Evolutionary conservation across 495 filamentous ascomycete species (phyloP), one percentile per base, ranked within the genome.

Genomic region (Xylona heveae): DNA sequence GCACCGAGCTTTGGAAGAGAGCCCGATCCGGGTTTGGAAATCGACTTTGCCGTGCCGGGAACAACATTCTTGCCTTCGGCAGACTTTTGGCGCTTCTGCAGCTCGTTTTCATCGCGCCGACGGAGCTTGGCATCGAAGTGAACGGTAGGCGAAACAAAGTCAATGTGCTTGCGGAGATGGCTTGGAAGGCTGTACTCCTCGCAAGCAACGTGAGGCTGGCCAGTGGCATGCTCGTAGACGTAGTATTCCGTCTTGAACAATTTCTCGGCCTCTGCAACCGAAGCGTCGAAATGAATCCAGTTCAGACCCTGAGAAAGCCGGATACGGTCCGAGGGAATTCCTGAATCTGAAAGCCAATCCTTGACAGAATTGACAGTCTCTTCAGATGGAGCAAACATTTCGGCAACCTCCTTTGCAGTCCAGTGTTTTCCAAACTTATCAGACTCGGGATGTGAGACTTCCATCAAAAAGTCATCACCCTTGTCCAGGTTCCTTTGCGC

Each of bases 121-220:
- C 9, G 37, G 43, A 15, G 33, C 38, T 58, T 56, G 33, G 23
- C 23, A 25, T 62, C 61, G 37, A 76, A 74, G 33, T 54, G 61
- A 14, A 62, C 68, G 2, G 67, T 71, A 0, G 71, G 71, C 28
- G 61, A 53, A 34, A 76, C 61, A 29, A 74, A 48, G 30, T 70
- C 61, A 33, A 76, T 61, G 38, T 55, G 23, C 23, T 25, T 7
- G 8, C 23, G 23, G 23, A 25, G 7, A 25, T 25, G 8, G 8
- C 23, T 13, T 25, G 23, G 23, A 7, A 25, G 23, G 23, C 23
- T 25, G 23, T 25, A 25, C 23, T 25, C 23, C 8, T 25, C 23
- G 13, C 23, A 25, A 8, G 23, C 23, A 13, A 25, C 23, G 23
- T 25, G 23, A 7, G 23, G 23, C 23, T 25, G 7, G 23, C 23